Conservation (phyloP, 805 yeast species). For the Ogataea zsoltii region DNA sequence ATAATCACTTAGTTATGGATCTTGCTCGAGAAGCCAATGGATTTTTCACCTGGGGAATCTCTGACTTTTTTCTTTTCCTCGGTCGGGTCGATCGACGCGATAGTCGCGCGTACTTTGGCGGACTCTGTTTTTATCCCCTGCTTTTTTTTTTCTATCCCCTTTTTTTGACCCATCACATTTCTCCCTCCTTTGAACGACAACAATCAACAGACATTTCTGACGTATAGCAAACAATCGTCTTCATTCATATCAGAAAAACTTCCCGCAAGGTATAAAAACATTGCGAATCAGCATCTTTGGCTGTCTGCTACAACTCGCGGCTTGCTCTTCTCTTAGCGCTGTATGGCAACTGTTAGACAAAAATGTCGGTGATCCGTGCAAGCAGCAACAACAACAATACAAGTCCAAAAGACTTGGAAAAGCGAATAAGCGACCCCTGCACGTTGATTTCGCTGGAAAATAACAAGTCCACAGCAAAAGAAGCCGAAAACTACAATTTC, state of each 20-base stretch:
- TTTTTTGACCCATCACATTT: constrained; percentile 6
- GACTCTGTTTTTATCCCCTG: not conserved
- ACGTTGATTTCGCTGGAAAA: constrained; percentile 9
- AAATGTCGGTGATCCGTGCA: constrained; percentile 10
- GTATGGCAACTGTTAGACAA: not conserved
- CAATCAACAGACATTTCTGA: not conserved
- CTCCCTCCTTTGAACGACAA: too few relatives aligned
- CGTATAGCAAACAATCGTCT: constrained; percentile 5
- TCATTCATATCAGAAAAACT: constrained; percentile 1
- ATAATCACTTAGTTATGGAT: too few relatives aligned
- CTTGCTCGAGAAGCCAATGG: too few relatives aligned
- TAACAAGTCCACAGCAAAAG: not conserved
- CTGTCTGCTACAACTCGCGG: too few relatives aligned
- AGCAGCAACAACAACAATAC: constrained; percentile 5
- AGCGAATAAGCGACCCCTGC: constrained; percentile 10
- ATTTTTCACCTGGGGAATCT: too few relatives aligned
- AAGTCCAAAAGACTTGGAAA: not conserved
- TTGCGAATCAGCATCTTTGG: not conserved
- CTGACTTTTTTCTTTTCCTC: too few relatives aligned
- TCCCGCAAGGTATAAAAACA: not conserved
- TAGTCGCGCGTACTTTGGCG: too few relatives aligned
- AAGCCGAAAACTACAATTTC: constrained; percentile 1
- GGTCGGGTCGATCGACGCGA: constrained; percentile 4
- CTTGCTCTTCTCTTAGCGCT: constrained; percentile 1
- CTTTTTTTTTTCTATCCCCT: not conserved